These are phyloP conservation scores for Rheum nobile DNA, from an alignment of 148 eudicot species.

Conservation along the genomic window DNA sequence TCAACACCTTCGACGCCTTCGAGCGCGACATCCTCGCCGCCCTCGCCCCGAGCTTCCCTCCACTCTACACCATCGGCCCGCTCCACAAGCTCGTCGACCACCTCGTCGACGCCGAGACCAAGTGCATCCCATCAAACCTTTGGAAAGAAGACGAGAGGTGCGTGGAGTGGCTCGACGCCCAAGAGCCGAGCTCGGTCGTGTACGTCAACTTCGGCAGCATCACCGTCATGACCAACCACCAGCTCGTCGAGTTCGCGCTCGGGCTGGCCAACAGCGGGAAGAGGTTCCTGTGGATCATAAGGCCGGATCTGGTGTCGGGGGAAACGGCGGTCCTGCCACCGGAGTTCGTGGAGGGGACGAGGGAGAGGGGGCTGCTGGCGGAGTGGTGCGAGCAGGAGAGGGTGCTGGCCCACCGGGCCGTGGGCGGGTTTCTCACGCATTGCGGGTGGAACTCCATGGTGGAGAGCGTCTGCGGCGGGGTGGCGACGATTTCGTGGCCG, in stretches of 20 bases:
- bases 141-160: constrained; percentile 38
- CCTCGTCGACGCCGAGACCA: not conserved
- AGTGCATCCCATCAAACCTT: constrained; percentile 13
- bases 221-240: not conserved
- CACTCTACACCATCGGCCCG: not conserved
- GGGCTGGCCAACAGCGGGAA: not conserved
- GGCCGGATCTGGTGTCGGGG: not conserved
- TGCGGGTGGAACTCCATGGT: not conserved
- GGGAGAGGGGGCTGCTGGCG: not conserved
- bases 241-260: not conserved
- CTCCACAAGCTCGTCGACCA: not conserved
- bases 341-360: not conserved
- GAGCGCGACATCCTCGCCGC: not conserved
- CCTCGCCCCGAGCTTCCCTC: not conserved
- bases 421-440: not conserved
- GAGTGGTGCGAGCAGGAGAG: not conserved
- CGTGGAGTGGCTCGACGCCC: constrained; percentile 32
- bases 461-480: not conserved
- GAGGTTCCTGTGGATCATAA: not conserved
- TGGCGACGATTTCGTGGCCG: not conserved
- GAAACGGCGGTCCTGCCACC: not conserved
- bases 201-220: constrained; percentile 1
- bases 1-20: not conserved
- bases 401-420: not conserved
- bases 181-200: constrained; percentile 17